Evolutionary conservation across 805 yeast species (phyloP).

Genomic region (Schwanniomyces yamadae): DNA sequence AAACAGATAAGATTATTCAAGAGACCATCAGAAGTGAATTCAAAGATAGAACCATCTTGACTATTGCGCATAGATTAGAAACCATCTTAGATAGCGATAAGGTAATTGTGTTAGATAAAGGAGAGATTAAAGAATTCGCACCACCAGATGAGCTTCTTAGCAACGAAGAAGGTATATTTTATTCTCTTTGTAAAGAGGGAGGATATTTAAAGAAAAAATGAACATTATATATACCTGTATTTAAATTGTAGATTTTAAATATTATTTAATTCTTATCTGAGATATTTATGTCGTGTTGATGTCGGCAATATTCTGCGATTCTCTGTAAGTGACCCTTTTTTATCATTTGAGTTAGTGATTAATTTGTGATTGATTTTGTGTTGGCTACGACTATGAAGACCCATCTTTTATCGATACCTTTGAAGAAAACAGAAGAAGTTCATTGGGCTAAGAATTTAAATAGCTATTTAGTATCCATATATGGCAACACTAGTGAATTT

Average conservation of each 20-base stretch:
- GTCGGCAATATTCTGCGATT: too few relatives aligned
- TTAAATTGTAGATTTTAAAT: too few relatives aligned
- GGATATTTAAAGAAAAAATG: conserved; percentile 30
- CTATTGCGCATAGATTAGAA: conserved; percentile 44
- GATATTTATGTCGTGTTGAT: too few relatives aligned
- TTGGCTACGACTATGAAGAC: conserved; percentile 27
- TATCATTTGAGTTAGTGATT: neutral
- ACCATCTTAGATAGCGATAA: conserved; percentile 43
- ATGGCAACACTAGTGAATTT: conserved; percentile 62
- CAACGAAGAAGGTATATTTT: conserved; percentile 34
- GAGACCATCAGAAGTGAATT: conserved; percentile 38
- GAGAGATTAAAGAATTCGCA: conserved; percentile 72
- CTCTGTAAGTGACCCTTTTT: too few relatives aligned
- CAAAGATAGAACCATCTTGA: conserved; percentile 37
- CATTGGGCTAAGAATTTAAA: conserved; percentile 68
- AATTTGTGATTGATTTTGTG: neutral
- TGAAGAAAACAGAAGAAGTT: conserved; percentile 51
- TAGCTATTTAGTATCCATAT: conserved; percentile 55
- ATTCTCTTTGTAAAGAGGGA: conserved; percentile 39
- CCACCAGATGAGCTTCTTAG: conserved; percentile 53
- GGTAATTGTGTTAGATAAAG: conserved; percentile 38
- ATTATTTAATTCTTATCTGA: too few relatives aligned
- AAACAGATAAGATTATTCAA: conserved; percentile 36
- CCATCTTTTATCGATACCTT: conserved; percentile 22
- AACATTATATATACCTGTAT: too few relatives aligned